Conservation (phyloP, 371 early-diverging fungal species). For the Umbelopsis sp. region DNA sequence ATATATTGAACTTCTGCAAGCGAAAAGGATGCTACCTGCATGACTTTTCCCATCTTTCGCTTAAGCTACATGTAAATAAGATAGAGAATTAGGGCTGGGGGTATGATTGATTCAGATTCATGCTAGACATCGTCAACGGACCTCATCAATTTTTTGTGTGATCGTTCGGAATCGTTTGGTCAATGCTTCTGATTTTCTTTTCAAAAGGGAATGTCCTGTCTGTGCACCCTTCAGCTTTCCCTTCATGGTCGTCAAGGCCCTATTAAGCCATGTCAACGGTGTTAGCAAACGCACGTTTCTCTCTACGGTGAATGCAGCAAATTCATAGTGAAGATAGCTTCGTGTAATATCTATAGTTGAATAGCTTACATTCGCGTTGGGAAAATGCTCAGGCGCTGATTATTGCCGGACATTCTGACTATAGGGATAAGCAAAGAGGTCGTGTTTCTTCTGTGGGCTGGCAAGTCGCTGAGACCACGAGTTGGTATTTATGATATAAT, state of each 20-base stretch:
- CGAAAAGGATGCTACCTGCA: conserved; percentile 98
- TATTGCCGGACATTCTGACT: conserved; percentile 65
- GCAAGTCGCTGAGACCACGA: not conserved
- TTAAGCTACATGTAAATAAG: conserved; percentile 27
- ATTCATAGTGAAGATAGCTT: too few species aligned
- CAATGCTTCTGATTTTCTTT: conserved; percentile 98
- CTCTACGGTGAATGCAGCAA: too few species aligned
- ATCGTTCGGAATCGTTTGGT: conserved; percentile 95
- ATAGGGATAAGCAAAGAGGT: not conserved
- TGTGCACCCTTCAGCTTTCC: conserved; percentile 96
- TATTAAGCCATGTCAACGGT: conserved; percentile 27
- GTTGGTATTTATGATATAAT: not conserved
- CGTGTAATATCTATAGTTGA: not conserved
- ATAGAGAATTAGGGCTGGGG: not conserved
- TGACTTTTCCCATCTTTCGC: conserved; percentile 88
- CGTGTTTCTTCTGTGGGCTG: not conserved
- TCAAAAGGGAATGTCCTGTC: conserved; percentile 97
- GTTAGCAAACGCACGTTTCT: too few species aligned
- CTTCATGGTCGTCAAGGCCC: conserved; percentile 96
- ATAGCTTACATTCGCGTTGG: conserved; percentile 85
- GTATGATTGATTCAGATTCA: not conserved
- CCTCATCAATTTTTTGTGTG: conserved; percentile 93
- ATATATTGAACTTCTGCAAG: conserved; percentile 97
- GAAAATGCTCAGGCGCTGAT: conserved; percentile 76
- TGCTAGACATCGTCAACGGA: conserved; percentile 22